phyloP scores from a whole-genome alignment of 2,329 filamentous ascomycete genomes.

The Talaromyces sp. region DNA sequence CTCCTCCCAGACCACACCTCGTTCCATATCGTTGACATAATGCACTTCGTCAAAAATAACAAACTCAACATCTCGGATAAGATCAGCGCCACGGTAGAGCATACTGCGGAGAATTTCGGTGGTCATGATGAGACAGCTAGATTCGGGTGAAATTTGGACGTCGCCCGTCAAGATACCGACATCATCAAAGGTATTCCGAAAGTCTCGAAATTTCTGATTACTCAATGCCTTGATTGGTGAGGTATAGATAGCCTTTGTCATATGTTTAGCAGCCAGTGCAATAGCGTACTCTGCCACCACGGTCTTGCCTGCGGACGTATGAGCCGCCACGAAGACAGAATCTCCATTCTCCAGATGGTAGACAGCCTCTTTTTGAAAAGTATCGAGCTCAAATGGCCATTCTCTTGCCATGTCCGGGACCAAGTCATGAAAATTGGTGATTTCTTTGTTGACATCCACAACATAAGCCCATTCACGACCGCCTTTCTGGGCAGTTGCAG shows the following conservation, averaged over 20 bases:
- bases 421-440: slow-evolving; percentile 87
- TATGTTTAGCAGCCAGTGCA: slow-evolving; percentile 90
- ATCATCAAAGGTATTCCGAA: slow-evolving; percentile 83
- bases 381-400: slow-evolving; percentile 96
- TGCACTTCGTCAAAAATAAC: slow-evolving; percentile 99
- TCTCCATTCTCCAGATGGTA: slow-evolving; percentile 96
- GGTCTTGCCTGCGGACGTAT: slow-evolving; percentile 96
- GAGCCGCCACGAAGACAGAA: slow-evolving; percentile 94
- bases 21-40: slow-evolving; percentile 93
- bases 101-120: slow-evolving; percentile 97
- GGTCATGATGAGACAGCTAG: slow-evolving; percentile 98
- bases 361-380: slow-evolving; percentile 96
- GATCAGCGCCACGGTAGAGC: slow-evolving; percentile 91
- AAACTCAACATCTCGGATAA: slow-evolving; percentile 96
- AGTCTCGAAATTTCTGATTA: slow-evolving; percentile 98
- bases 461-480: slow-evolving; percentile 96
- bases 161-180: slow-evolving; percentile 96
- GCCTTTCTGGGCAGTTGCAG: slow-evolving; percentile 65
- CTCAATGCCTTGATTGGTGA: slow-evolving; percentile 97
- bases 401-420: slow-evolving; percentile 94
- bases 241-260: slow-evolving; percentile 99
- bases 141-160: slow-evolving; percentile 95
- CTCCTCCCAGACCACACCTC: slow-evolving; percentile 98
- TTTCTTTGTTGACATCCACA: slow-evolving; percentile 89
- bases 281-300: slow-evolving; percentile 98